Evolutionary conservation across 192 early-diverging fungal genomes (phyloP), one percentile per base, ranked within the genome.

Genomic region (Thamnidium elegans): DNA sequence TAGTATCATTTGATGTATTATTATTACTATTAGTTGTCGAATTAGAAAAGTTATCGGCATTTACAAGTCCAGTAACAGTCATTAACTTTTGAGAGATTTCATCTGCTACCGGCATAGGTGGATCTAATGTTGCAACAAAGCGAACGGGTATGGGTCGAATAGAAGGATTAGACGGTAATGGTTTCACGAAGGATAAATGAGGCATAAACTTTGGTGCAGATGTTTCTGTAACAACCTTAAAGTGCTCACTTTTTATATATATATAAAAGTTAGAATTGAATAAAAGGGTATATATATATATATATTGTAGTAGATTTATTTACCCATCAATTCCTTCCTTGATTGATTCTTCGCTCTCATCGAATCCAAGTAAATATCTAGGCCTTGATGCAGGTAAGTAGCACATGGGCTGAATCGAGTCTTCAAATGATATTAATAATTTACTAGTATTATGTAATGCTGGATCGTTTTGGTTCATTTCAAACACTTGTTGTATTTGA

Each of bases 91-190:
- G 68, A 11, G 39, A 23, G 23, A 70, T 58, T 9, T 45, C 43
- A 30, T 68, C 71, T n/a, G 71, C 64, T 26, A 50, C 62, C 4
- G 71, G 66, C 11, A 73, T 23, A 7, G 71, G 71, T 4, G 55
- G 46, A 42, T 67, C 62, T 30, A 73, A 30, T 7, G 20, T 68
- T 17, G 66, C 71, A 7, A 64, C 67, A 64, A 73, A 68, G 34
- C 66, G 55, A 32, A 73, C 39, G 13, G 66, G 66, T 17, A 73
- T 56, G 14, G 71, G 26, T 2, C 7, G 46, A 7, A 48, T 53
- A 31, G 63, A 44, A 20, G 71, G 61, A 7, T 46, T 21, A 7
- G 55, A 52, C 1, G 71, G 61, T 10, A 55, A 47, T 20, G 42
- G 14, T 19, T 73, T 68, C 5, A 73, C 20, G 36, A 68, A 73